Base-by-base conservation (phyloP, 164 flowering plant species). In the Kingdonia uniflora region DNA sequence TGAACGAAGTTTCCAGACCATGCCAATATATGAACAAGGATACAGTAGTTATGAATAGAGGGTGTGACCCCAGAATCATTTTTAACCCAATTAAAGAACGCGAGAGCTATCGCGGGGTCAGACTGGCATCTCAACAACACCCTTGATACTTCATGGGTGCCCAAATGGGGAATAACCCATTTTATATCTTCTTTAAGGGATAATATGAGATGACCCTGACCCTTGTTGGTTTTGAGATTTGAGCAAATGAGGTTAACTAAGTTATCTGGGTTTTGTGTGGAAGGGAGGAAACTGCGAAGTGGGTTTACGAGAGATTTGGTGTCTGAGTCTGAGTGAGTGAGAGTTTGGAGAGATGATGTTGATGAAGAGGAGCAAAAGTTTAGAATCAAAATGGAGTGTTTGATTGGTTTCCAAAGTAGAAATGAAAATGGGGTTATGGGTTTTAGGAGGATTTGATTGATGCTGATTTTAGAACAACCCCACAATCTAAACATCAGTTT, bases 51-150 rank as follows among this genome's bases (percentile, higher is more conserved):
- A 10, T 61, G 65, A 11, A 58, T 21, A 52, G 43, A 57, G 49
- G 71, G 94, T 26, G 6, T 59, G 39, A 76, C 14, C 39, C 76
- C 72, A 65, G 79, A 42, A 55, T 78, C 80, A 65, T 59, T 42
- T 64, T 63, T 82, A 0, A 79, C 80, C 87, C 94, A 86, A 26
- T 74, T 69, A 72, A 92, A 92, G 79, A 92, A 88, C 49, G 57
- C 50, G 42, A 86, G 72, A 51, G 95, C 85, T 8, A 62, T 56
- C 5, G 42, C 42, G 39, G 76, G 71, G 56, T 86, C 80, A 54
- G 92, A 84, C 61, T 92, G 99, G 63, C 76, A 84, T 54, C 96
- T 71, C 22, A 84, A 60, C 59, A 92, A 56, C 56, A 91, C 74
- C 74, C 80, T 77, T 5, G 92, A 77, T 49, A 87, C 67, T 56